Conservation (phyloP, 2,329 filamentous ascomycete species). For the Zymoseptoria passerinii region DNA sequence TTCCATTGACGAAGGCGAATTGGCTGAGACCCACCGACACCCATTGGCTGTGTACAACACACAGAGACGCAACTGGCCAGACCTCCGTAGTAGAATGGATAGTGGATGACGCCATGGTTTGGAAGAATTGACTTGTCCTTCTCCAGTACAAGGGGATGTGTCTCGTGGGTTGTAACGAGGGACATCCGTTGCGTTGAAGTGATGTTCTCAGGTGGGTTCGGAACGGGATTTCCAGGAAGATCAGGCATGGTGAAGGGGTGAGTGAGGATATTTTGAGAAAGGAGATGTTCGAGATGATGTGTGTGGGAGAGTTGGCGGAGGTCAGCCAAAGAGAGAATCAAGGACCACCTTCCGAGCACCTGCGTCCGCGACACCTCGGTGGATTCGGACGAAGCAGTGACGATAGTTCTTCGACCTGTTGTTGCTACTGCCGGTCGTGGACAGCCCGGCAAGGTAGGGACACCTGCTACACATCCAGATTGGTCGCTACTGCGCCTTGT, state of each 20-base stretch:
- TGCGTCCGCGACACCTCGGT: not conserved
- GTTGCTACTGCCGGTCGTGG: not conserved
- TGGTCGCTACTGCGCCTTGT: not conserved
- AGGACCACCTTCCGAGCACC: not conserved
- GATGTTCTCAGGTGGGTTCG: not conserved
- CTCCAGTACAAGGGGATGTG: slow-evolving; percentile 13
- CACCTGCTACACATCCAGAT: not conserved
- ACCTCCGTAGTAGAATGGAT: slow-evolving; percentile 19
- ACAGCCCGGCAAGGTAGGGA: not conserved
- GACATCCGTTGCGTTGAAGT: not conserved
- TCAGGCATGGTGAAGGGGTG: not conserved
- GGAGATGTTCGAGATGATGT: not conserved
- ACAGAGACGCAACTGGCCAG: slow-evolving; percentile 18
- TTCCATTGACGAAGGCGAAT: not conserved
- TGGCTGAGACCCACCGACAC: slow-evolving; percentile 11
- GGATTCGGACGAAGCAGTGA: not conserved
- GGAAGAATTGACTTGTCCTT: slow-evolving; percentile 20
- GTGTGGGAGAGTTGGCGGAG: not conserved
- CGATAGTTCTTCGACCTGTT: not conserved
- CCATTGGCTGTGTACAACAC: slow-evolving; percentile 18
- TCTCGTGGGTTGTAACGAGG: not conserved
- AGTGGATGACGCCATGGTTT: slow-evolving; percentile 20
- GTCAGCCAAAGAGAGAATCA: not conserved
- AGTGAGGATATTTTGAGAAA: not conserved
- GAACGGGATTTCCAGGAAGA: not conserved